Conservation (phyloP, 1,139 yeast species). For the Debaryomyces robertsiae region DNA sequence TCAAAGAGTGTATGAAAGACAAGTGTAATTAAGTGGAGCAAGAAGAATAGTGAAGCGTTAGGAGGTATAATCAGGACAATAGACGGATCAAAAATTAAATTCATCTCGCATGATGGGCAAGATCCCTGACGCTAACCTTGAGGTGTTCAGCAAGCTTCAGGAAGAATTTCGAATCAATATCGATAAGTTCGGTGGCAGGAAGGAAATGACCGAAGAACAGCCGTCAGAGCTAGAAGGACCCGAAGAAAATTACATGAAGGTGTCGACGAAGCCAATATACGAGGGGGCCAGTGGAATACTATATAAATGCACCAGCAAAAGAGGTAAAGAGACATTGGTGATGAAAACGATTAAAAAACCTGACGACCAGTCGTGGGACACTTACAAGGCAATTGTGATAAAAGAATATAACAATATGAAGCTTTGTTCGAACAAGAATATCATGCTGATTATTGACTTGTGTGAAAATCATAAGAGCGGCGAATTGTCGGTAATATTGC, state of each 20-base stretch:
- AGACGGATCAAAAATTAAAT: too few relatives aligned
- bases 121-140: too few relatives aligned
- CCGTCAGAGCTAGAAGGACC: not conserved
- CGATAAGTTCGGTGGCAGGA: too few relatives aligned
- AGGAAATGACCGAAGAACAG: too few relatives aligned
- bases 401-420: constrained; percentile 36
- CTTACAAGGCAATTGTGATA: constrained; percentile 24
- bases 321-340: constrained; percentile 24
- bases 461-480: constrained; percentile 17
- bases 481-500: constrained; percentile 37
- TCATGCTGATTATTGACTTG: constrained; percentile 34
- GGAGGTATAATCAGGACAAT: too few relatives aligned
- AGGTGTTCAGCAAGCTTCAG: too few relatives aligned
- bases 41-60: too few relatives aligned
- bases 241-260: constrained; percentile 24
- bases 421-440: constrained; percentile 30
- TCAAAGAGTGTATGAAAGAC: too few relatives aligned
- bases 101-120: too few relatives aligned
- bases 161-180: too few relatives aligned
- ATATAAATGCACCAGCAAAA: constrained; percentile 32
- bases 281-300: constrained; percentile 51
- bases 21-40: too few relatives aligned
- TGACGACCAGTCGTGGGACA: constrained; percentile 16
- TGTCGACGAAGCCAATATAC: constrained; percentile 34
- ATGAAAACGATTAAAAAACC: constrained; percentile 36